phyloP scores from a whole-genome alignment of 208 protist genomes.

The Lotmaria passim region DNA sequence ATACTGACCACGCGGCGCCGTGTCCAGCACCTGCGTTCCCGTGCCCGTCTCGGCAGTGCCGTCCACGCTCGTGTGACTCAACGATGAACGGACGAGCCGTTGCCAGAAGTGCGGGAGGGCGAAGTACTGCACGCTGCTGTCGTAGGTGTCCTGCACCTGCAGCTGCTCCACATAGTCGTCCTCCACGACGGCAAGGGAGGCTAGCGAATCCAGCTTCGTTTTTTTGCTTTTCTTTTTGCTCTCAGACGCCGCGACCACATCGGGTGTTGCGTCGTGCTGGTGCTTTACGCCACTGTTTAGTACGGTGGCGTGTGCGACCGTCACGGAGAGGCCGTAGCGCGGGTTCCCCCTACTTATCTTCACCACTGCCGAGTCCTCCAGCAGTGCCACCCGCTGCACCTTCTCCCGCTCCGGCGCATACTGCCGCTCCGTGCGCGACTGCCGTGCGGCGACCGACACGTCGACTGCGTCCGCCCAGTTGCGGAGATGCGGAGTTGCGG shows the following conservation, averaged over 20 bases:
- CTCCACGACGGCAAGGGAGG: neutral
- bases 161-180: slow-evolving; percentile 38
- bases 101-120: slow-evolving; percentile 19
- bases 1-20: slow-evolving; percentile 28
- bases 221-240: neutral
- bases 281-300: slow-evolving; percentile 17
- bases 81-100: slow-evolving; percentile 18
- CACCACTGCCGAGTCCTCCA: slow-evolving; percentile 23
- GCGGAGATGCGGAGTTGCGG: neutral
- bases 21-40: slow-evolving; percentile 8
- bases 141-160: slow-evolving; percentile 33
- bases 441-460: slow-evolving; percentile 27
- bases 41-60: neutral
- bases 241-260: neutral
- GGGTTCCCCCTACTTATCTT: slow-evolving; percentile 19
- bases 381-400: slow-evolving; percentile 35
- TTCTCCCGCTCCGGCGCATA: slow-evolving; percentile 27
- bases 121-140: slow-evolving; percentile 49
- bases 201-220: neutral
- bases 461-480: slow-evolving; percentile 36
- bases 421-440: slow-evolving; percentile 35
- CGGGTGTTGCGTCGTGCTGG: neutral
- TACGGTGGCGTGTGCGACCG: slow-evolving; percentile 22
- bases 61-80: neutral
- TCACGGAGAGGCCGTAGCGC: slow-evolving; percentile 23